phyloP scores from a whole-genome alignment of 768 basidiomycete species.

The Serendipita sp. region DNA sequence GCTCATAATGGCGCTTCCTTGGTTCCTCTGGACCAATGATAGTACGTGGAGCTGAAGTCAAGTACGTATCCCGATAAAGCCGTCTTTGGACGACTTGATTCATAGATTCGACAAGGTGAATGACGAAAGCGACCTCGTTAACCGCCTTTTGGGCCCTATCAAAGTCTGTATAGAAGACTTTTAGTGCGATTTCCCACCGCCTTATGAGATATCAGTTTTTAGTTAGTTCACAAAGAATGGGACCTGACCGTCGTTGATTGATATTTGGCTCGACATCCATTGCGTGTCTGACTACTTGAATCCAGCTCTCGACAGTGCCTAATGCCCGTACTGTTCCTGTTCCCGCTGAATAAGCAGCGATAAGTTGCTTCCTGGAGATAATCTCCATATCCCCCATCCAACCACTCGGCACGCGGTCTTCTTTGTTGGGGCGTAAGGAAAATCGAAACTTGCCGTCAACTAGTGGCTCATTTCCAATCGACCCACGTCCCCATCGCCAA shows the following conservation, averaged over 20 bases:
- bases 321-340: conserved; percentile 16
- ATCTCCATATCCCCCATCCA: conserved; percentile 25
- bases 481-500: conserved; percentile 27
- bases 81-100: conserved; percentile 26
- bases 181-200: conserved; percentile 21
- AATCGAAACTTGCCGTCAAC: conserved; percentile 15
- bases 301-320: conserved; percentile 22
- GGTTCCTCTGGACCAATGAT: no score
- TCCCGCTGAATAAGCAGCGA: conserved; percentile 18
- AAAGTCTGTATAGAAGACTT: conserved; percentile 17
- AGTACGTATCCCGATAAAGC: conserved; percentile 22
- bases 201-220: not conserved
- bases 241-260: conserved; percentile 12
- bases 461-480: conserved; percentile 14
- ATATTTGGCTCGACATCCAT: conserved; percentile 15
- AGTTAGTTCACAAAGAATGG: not conserved
- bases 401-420: conserved; percentile 11
- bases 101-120: conserved; percentile 29
- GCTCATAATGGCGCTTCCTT: conserved; percentile 8
- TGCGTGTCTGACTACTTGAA: conserved; percentile 20
- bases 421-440: not conserved
- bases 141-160: conserved; percentile 12
- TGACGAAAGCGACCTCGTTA: conserved; percentile 29
- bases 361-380: conserved; percentile 25
- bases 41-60: no score